These are phyloP conservation scores for Mycena leptocephala DNA, from an alignment of 768 basidiomycete genomes.

Conservation along the genomic window DNA sequence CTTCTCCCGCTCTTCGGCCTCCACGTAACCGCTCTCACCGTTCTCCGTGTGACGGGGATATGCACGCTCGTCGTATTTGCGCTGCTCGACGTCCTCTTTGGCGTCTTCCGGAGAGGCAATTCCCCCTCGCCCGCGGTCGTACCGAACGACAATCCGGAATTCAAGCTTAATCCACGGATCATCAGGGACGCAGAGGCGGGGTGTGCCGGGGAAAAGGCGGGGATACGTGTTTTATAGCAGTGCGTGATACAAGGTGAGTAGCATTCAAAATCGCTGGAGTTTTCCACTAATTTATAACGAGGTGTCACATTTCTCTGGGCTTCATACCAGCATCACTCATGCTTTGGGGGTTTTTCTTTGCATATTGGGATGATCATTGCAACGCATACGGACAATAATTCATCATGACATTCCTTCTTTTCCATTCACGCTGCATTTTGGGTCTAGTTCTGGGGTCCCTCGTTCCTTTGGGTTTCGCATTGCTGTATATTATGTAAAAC, in stretches of 20 bases:
- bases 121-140: background rate
- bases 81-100: background rate
- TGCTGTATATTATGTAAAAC: too few species aligned
- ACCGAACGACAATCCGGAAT: slow-evolving; percentile 3
- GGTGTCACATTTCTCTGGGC: too few species aligned
- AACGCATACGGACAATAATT: too few species aligned
- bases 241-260: background rate
- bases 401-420: too few species aligned
- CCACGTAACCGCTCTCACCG: background rate
- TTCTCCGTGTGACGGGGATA: slow-evolving; percentile 9
- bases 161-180: background rate
- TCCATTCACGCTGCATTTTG: too few species aligned
- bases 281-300: too few species aligned
- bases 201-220: background rate
- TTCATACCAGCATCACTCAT: too few species aligned
- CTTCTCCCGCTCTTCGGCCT: slow-evolving; percentile 26
- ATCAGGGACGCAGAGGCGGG: background rate
- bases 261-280: background rate
- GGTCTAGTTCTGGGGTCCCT: too few species aligned
- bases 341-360: too few species aligned
- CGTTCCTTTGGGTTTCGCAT: too few species aligned
- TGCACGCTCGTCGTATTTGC: slow-evolving; percentile 22
- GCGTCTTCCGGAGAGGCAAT: background rate
- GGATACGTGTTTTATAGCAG: background rate
- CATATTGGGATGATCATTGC: too few species aligned